Evolutionary conservation across 179 eudicot genomes (phyloP).

Genomic region (Spergularia azorica): DNA sequence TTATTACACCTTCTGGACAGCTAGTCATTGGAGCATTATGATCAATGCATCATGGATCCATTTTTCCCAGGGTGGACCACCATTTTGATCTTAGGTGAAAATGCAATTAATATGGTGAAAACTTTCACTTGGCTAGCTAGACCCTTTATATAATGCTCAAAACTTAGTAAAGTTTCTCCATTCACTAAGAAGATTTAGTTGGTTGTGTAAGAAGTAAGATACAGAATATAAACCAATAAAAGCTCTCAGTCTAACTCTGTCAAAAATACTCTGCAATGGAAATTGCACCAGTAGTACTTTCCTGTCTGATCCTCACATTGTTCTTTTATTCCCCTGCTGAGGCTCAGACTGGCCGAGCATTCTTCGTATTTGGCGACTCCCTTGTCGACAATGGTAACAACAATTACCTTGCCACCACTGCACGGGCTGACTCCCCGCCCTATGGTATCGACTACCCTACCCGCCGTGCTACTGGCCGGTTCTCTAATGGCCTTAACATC

Average conservation of each 20-base stretch:
- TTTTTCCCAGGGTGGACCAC: constrained; percentile 27
- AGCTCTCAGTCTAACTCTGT: background rate
- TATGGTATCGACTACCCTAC: constrained; percentile 54
- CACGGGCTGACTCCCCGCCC: constrained; percentile 51
- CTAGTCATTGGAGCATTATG: constrained; percentile 7
- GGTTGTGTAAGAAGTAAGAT: constrained; percentile 6
- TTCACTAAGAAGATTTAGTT: constrained; percentile 1
- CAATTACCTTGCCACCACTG: constrained; percentile 49
- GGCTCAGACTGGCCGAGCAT: constrained; percentile 42
- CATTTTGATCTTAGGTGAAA: constrained; percentile 22
- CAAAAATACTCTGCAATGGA: constrained; percentile 12
- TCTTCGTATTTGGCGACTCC: constrained; percentile 79
- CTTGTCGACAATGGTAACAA: constrained; percentile 57
- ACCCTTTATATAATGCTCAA: constrained; percentile 29
- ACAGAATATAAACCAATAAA: background rate
- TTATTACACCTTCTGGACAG: background rate
- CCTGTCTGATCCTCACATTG: background rate
- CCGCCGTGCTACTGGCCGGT: constrained; percentile 60
- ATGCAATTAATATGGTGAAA: constrained; percentile 25
- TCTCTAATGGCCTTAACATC: constrained; percentile 66
- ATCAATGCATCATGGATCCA: constrained; percentile 20
- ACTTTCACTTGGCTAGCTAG: background rate
- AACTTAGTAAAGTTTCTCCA: background rate
- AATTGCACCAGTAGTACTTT: constrained; percentile 9
- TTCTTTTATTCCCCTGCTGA: constrained; percentile 15